These are phyloP conservation scores for Hymenoscyphus fraxineus DNA, from an alignment of 2,329 filamentous ascomycete species.

Conservation along the genomic window DNA sequence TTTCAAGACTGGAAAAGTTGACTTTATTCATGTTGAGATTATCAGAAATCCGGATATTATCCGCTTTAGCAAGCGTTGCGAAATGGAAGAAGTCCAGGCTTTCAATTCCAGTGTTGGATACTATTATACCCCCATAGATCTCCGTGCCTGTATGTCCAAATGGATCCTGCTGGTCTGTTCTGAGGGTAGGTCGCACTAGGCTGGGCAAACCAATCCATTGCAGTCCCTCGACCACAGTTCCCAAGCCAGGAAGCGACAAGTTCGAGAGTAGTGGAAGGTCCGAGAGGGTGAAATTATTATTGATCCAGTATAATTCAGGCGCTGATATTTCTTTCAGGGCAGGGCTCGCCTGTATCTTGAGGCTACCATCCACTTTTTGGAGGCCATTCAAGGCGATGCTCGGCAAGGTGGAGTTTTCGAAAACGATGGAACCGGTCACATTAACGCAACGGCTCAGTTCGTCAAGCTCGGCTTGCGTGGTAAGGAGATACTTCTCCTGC, in stretches of 20 bases:
- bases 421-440: constrained; percentile 5
- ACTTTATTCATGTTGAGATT: constrained; percentile 11
- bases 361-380: constrained; percentile 5
- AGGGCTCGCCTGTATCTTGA: constrained; percentile 5
- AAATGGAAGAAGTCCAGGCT: constrained; percentile 15
- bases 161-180: not conserved
- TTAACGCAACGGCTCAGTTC: constrained; percentile 10
- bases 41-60: constrained; percentile 6
- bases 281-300: constrained; percentile 14
- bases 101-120: constrained; percentile 11
- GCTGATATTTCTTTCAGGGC: constrained; percentile 9
- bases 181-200: not conserved
- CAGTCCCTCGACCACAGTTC: constrained; percentile 9
- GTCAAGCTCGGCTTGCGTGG: constrained; percentile 2
- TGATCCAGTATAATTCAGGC: constrained; percentile 10
- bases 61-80: constrained; percentile 1
- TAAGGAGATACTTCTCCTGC: not conserved
- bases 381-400: constrained; percentile 14
- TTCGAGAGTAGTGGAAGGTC: constrained; percentile 10
- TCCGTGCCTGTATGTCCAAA: constrained; percentile 13
- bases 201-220: constrained; percentile 8
- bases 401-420: constrained; percentile 6
- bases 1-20: constrained; percentile 9
- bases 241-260: constrained; percentile 10
- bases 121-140: constrained; percentile 10